Evolutionary conservation across 148 eudicot species (phyloP).

Genomic region (Euryodendron excelsum): DNA sequence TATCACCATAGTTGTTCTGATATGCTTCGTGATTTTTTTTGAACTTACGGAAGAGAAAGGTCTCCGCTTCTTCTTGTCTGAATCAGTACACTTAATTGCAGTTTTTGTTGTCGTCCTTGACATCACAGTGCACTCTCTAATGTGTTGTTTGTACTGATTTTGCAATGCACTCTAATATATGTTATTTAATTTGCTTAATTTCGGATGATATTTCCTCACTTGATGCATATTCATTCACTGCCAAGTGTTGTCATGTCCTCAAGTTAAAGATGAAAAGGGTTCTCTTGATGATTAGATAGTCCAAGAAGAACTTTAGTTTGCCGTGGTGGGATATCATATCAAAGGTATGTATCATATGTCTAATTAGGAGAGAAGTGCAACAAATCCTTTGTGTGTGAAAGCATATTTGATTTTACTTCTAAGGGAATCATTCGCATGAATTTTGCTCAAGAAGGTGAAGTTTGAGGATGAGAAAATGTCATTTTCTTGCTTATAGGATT

Average conservation of each 20-base stretch:
- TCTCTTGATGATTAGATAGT: neutral
- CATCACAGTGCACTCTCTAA: neutral
- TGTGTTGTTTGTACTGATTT: neutral
- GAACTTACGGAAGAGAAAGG: neutral
- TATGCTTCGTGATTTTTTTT: neutral
- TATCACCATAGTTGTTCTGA: neutral
- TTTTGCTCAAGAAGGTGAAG: neutral
- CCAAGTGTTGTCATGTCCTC: neutral
- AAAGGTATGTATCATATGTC: neutral
- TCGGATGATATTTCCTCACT: neutral
- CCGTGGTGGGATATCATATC: neutral
- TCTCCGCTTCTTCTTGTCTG: conserved; percentile 1
- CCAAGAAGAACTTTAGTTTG: neutral
- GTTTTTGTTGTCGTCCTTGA: neutral
- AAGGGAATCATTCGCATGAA: too few relatives aligned
- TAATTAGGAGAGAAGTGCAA: neutral
- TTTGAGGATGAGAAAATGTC: neutral
- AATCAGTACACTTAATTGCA: neutral
- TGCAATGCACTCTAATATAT: neutral
- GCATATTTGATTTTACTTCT: too few relatives aligned
- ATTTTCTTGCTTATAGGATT: neutral
- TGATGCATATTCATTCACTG: neutral
- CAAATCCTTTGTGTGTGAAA: too few relatives aligned
- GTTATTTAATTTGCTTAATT: neutral
- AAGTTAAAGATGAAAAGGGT: neutral